Conservation (phyloP, 75 land plant genomes). For the Picea glauca region DNA sequence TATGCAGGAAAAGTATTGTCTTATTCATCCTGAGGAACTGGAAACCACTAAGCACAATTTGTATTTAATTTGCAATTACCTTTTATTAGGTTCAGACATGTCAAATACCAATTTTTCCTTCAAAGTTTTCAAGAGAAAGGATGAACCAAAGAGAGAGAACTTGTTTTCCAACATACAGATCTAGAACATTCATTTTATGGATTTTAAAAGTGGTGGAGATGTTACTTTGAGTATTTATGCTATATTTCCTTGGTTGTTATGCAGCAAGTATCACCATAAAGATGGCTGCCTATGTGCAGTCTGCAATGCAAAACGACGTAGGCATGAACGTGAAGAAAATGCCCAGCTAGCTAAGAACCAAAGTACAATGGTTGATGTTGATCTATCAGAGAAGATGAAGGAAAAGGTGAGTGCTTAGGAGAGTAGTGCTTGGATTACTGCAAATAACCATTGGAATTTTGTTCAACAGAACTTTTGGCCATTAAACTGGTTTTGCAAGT, state of each 20-base stretch:
- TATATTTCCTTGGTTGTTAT: background rate
- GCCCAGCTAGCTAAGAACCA: slow-evolving; percentile 12
- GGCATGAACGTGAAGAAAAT: slow-evolving; percentile 47
- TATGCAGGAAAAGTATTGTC: background rate
- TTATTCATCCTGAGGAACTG: background rate
- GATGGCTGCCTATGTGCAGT: slow-evolving; percentile 76
- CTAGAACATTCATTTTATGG: background rate
- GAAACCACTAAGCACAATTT: background rate
- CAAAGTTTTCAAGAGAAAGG: background rate
- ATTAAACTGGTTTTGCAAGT: slow-evolving; percentile 8
- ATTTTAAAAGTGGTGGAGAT: background rate
- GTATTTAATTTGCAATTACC: background rate
- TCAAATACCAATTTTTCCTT: background rate
- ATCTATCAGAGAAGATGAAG: background rate
- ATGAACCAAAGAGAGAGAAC: background rate
- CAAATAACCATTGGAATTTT: background rate
- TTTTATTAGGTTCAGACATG: background rate
- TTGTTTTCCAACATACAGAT: background rate
- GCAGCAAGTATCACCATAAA: slow-evolving; percentile 63
- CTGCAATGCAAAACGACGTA: slow-evolving; percentile 66
- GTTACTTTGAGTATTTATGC: background rate
- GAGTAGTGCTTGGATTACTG: background rate
- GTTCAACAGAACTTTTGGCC: background rate
- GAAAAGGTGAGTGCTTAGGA: slow-evolving; percentile 9
- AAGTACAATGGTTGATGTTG: background rate